Percentiles rank a stretch among this genome's conserved stretches.
These are phyloP conservation scores for Marchantia polymorpha DNA, from an alignment of 225 moss, liverwort and hornwort species.

Conservation along the genomic window DNA sequence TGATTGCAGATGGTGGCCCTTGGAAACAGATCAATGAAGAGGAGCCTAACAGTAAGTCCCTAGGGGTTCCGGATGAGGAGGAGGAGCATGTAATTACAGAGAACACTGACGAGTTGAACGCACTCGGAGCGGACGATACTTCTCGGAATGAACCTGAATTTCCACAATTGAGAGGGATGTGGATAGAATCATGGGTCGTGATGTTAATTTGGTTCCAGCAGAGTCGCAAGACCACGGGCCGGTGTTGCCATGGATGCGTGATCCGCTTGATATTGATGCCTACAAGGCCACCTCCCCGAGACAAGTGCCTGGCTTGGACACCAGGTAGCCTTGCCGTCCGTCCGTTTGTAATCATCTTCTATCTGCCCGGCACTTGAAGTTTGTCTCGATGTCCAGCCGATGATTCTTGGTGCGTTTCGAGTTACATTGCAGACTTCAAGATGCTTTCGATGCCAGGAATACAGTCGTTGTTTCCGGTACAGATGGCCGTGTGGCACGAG, in stretches of 20 bases:
- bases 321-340: constrained; percentile 47
- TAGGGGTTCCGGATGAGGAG: not conserved
- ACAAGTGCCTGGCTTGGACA: constrained; percentile 65
- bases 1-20: constrained; percentile 22
- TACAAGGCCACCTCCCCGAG: constrained; percentile 43
- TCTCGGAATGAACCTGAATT: constrained; percentile 15
- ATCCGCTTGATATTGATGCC: constrained; percentile 59
- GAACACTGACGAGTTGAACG: not conserved
- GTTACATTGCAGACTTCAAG: constrained; percentile 57
- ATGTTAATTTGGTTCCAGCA: constrained; percentile 1
- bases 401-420: constrained; percentile 14
- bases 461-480: constrained; percentile 79
- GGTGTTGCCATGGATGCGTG: constrained; percentile 91
- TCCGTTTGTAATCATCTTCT: too few relatives aligned
- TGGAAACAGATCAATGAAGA: not conserved
- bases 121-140: not conserved
- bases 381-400: not conserved
- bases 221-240: constrained; percentile 54
- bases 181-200: constrained; percentile 38
- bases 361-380: not conserved
- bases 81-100: not conserved
- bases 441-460: constrained; percentile 66
- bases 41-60: not conserved
- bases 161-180: constrained; percentile 45
- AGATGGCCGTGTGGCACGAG: constrained; percentile 94